These are phyloP conservation scores for Phialemoniopsis sp. DNA, from an alignment of 2,329 filamentous ascomycete species.

Conservation along the genomic window DNA sequence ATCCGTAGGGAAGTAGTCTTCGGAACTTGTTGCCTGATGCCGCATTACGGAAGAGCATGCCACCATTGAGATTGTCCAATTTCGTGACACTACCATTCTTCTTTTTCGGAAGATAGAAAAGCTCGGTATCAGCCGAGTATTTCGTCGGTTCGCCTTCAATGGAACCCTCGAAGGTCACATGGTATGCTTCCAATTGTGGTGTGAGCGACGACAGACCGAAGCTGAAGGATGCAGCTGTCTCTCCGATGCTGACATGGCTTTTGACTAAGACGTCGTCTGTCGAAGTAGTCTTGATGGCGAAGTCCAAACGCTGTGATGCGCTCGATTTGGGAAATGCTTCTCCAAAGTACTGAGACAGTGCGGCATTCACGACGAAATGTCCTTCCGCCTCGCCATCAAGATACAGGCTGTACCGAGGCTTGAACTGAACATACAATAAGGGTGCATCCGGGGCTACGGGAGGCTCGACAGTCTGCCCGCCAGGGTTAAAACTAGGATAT, in stretches of 20 bases:
- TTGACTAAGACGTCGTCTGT: constrained; percentile 24
- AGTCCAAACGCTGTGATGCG: constrained; percentile 21
- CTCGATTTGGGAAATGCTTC: constrained; percentile 19
- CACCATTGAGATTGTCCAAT: constrained; percentile 40
- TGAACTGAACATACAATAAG: constrained; percentile 37
- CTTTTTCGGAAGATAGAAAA: constrained; percentile 39
- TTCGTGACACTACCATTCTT: constrained; percentile 38
- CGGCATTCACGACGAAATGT: constrained; percentile 38
- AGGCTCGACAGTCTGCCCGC: constrained; percentile 35
- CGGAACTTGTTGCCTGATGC: constrained; percentile 27
- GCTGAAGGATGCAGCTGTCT: constrained; percentile 25
- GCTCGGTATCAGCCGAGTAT: constrained; percentile 28
- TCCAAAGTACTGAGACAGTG: constrained; percentile 34
- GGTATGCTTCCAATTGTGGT: constrained; percentile 30
- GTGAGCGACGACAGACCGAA: constrained; percentile 30
- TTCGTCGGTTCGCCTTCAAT: constrained; percentile 17
- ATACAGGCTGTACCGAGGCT: constrained; percentile 41
- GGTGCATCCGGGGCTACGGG: constrained; percentile 19
- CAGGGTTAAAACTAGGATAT: constrained; percentile 36
- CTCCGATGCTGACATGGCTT: constrained; percentile 25
- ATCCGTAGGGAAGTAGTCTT: constrained; percentile 39
- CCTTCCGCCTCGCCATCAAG: constrained; percentile 32
- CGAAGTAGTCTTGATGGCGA: constrained; percentile 28
- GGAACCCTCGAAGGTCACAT: constrained; percentile 29
- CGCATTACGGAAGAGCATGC: constrained; percentile 31